phyloP scores from a whole-genome alignment of 1,284 basidiomycete genomes.

The Sutorius eximius region DNA sequence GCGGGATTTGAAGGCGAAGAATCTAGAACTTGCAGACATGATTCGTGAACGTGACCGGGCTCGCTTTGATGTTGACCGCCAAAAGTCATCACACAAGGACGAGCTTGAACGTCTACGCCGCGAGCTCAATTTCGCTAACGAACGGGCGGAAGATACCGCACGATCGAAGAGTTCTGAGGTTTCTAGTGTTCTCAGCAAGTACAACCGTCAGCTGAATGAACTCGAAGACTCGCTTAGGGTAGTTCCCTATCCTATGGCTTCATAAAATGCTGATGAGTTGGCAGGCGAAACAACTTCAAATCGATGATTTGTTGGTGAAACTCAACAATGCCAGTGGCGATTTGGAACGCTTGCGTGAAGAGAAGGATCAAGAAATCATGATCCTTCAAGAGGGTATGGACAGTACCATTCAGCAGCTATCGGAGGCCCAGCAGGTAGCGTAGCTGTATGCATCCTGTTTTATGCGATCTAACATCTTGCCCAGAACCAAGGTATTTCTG shows the following conservation, averaged over 20 bases:
- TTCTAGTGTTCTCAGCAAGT: slow-evolving; percentile 84
- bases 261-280: slow-evolving; percentile 15
- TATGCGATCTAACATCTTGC: slow-evolving; percentile 15
- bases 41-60: slow-evolving; percentile 96
- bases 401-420: slow-evolving; percentile 86
- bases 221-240: slow-evolving; percentile 92
- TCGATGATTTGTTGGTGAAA: slow-evolving; percentile 85
- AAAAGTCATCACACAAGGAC: slow-evolving; percentile 94
- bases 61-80: slow-evolving; percentile 93
- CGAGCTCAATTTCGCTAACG: slow-evolving; percentile 96
- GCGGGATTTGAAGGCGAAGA: slow-evolving; percentile 96
- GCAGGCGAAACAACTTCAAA: slow-evolving; percentile 90
- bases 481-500: slow-evolving; percentile 80
- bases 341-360: slow-evolving; percentile 80
- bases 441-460: background rate
- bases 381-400: slow-evolving; percentile 98
- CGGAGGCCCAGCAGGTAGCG: slow-evolving; percentile 80
- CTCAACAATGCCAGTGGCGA: slow-evolving; percentile 76
- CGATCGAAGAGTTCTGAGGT: slow-evolving; percentile 94
- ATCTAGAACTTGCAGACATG: slow-evolving; percentile 98
- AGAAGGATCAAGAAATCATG: slow-evolving; percentile 95
- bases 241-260: slow-evolving; percentile 32
- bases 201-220: slow-evolving; percentile 95
- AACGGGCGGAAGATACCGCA: slow-evolving; percentile 92
- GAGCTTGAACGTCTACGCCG: slow-evolving; percentile 92